Base-by-base conservation (phyloP, 2,329 filamentous ascomycete species). In the Coniochaeta sp. region DNA sequence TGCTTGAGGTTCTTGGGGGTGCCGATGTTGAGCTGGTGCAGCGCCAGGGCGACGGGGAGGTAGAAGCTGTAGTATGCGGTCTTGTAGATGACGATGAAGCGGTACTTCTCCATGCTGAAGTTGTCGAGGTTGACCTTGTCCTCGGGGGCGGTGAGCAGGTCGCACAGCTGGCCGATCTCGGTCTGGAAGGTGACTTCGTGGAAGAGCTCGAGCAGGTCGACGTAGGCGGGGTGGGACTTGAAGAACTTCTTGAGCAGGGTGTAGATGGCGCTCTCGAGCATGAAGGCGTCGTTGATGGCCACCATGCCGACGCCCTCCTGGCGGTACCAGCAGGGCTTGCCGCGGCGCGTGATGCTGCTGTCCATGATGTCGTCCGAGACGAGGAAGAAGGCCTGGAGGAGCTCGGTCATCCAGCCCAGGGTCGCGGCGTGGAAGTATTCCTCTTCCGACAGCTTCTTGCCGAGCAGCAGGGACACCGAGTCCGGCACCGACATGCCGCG, bases 291-390 rank as follows among this genome's bases (percentile, higher is more conserved):
- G 82, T 99, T 99, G 84, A 99, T 97, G 72, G 95, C 93, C 66
- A 97, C 84, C 88, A 96, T 93, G 74, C 93, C 93, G 47, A 99
- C 93, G 56, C 89, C 87, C 34, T 90, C 86, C 66, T 91, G 88
- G 62, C 89, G 89, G 80, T 98, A 99, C 95, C 95, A 99, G 81
- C 95, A 99, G 47, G 95, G 93, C 77, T 89, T 86, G 64, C 93
- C 93, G 67, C 95, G 91, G 62, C 95, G 92, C 60, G 95, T 99
- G 76, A 96, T 95, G 75, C 90, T 96, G 69, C 84, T 78, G 79
- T 99, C 95, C 95, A 99, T 99, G 71, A 99, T 97, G 76, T 99
- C 95, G 78, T 99, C 95, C 52, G 91, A 92, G 65, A 99, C 95
- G 61, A 99, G 87, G 86, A 99, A 98, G 83, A 97, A 98, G 66